Evolutionary conservation across 306 rosid species (phyloP).

Genomic region (Vigna unguiculata): DNA sequence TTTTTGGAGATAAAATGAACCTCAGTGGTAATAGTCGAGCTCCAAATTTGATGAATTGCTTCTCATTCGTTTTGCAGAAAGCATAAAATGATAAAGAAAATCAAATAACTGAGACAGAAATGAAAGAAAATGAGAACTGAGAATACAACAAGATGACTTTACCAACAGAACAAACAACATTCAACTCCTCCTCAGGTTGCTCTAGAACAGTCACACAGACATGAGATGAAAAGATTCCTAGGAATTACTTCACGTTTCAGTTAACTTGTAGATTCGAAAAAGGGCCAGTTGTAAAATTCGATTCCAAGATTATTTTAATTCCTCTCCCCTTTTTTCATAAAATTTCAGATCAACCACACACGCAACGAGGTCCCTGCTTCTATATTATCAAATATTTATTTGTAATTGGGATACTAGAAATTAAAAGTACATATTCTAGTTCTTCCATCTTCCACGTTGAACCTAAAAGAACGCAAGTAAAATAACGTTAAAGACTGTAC

Average conservation of each 20-base stretch:
- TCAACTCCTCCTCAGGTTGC: conserved; percentile 1
- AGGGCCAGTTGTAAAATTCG: conserved; percentile 29
- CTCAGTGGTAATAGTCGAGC: background rate
- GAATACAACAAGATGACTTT: conserved; percentile 15
- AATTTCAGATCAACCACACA: conserved; percentile 19
- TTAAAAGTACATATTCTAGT: background rate
- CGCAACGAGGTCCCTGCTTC: conserved; percentile 2
- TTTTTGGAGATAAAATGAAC: background rate
- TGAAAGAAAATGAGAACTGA: conserved; percentile 12
- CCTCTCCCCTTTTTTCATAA: background rate
- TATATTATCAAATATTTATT: background rate
- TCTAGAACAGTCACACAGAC: background rate
- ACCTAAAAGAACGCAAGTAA: background rate
- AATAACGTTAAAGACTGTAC: background rate
- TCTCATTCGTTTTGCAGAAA: background rate
- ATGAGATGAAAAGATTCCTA: conserved; percentile 5
- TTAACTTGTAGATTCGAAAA: background rate
- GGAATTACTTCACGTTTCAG: conserved; percentile 13
- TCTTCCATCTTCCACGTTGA: background rate
- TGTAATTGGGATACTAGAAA: background rate
- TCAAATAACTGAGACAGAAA: background rate
- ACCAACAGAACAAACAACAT: conserved; percentile 16
- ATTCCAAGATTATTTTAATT: background rate
- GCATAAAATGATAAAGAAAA: conserved; percentile 22
- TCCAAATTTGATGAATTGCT: conserved; percentile 27